Conservation (phyloP, 139 green algal genomes). For the Yamagishiella unicocca region DNA sequence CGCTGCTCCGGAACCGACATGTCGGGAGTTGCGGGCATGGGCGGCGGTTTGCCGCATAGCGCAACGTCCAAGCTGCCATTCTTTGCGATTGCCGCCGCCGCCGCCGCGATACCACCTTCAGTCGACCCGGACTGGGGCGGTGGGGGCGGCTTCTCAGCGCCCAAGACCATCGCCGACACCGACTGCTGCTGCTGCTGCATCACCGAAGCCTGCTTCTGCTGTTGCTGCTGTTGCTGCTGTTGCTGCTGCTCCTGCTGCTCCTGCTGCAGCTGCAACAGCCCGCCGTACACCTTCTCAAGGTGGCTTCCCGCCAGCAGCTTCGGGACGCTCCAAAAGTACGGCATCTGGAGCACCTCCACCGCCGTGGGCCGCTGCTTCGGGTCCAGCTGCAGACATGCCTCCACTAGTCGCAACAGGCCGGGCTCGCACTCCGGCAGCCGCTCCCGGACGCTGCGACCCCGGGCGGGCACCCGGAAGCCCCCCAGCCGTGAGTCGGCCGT, state of each 20-base stretch:
- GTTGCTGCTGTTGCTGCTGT: conserved; percentile 6
- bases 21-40: background rate
- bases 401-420: conserved; percentile 14
- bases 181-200: background rate
- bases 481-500: background rate
- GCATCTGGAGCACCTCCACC: conserved; percentile 11
- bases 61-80: too few relatives aligned
- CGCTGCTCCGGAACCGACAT: background rate
- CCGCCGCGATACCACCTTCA: too few relatives aligned
- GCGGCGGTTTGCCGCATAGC: background rate
- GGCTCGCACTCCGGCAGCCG: conserved; percentile 10
- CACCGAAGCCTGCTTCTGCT: background rate
- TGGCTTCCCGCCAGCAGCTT: background rate
- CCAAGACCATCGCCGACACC: too few relatives aligned
- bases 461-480: background rate
- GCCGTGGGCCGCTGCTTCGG: conserved; percentile 2
- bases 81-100: too few relatives aligned
- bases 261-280: background rate
- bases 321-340: conserved; percentile 32
- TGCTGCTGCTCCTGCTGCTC: too few relatives aligned
- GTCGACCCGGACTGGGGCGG: too few relatives aligned
- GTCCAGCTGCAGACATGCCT: conserved; percentile 31
- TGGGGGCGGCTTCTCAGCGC: too few relatives aligned
- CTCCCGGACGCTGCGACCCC: background rate
- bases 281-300: background rate